Conservation (phyloP, 225 moss, liverwort and hornwort genomes). For the Rhytidiadelphus loreus region DNA sequence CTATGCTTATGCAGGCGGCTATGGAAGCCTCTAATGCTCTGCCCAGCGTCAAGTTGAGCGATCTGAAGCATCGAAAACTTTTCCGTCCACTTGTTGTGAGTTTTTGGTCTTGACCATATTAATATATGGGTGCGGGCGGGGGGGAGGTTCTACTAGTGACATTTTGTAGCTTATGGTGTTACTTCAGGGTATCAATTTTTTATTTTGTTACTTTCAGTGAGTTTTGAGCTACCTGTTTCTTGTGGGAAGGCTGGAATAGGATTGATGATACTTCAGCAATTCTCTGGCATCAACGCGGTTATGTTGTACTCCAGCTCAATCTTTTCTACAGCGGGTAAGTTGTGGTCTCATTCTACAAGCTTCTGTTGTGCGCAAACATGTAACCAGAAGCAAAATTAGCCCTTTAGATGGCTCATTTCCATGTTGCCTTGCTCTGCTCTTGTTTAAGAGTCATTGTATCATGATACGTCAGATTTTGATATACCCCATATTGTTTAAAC, state of each 20-base stretch:
- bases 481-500: not conserved
- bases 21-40: constrained; percentile 40
- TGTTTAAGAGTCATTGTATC: not conserved
- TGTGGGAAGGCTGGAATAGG: constrained; percentile 66
- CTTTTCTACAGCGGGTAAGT: constrained; percentile 58
- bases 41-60: constrained; percentile 38
- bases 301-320: constrained; percentile 75
- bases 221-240: not conserved
- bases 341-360: not conserved
- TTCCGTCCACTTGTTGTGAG: constrained; percentile 69
- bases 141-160: not conserved
- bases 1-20: constrained; percentile 19
- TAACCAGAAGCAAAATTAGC: not conserved
- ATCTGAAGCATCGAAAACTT: constrained; percentile 49
- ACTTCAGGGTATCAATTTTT: not conserved
- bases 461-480: not conserved
- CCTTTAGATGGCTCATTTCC: not conserved
- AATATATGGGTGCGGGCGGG: not conserved
- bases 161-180: not conserved
- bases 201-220: not conserved
- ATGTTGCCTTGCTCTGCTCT: not conserved
- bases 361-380: not conserved
- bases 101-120: not conserved
- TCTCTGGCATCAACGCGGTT: constrained; percentile 71
- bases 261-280: constrained; percentile 62